A percentile compares a stretch with the other conserved stretches of the same genome.
phyloP scores from a whole-genome alignment of 148 eudicot species.

The Chenopodium album region DNA sequence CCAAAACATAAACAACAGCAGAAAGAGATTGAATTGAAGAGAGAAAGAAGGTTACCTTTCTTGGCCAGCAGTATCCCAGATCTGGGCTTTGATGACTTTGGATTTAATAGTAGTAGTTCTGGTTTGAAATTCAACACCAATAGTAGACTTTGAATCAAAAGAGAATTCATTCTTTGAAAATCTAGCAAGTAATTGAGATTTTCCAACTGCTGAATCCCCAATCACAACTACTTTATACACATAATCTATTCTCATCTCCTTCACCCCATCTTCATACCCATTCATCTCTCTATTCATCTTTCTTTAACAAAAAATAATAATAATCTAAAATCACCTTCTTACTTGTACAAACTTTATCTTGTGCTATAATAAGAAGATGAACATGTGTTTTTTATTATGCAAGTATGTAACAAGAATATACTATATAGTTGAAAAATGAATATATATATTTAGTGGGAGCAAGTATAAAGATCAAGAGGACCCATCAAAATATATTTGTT shows the following conservation, averaged over 20 bases:
- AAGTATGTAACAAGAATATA: not conserved
- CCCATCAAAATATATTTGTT: not conserved
- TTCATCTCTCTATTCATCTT: slow-evolving; percentile 44
- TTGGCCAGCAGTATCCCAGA: slow-evolving; percentile 96
- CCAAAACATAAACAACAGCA: not conserved
- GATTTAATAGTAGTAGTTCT: slow-evolving; percentile 61
- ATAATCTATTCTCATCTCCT: slow-evolving; percentile 60
- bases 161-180: slow-evolving; percentile 73
- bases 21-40: not conserved
- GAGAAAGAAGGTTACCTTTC: slow-evolving; percentile 45
- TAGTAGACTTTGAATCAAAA: slow-evolving; percentile 84
- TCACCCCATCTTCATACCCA: slow-evolving; percentile 28
- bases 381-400: not conserved
- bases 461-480: not conserved
- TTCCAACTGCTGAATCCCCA: slow-evolving; percentile 85
- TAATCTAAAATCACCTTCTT: no score
- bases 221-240: slow-evolving; percentile 86
- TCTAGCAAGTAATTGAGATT: slow-evolving; percentile 64
- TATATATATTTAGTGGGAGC: not conserved
- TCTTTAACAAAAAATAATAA: not conserved
- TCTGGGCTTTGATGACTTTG: slow-evolving; percentile 85
- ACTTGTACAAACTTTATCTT: no score
- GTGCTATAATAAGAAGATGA: not conserved
- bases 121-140: slow-evolving; percentile 89
- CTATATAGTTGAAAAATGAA: not conserved